These are phyloP conservation scores for Ophiostoma perfectum DNA, from an alignment of 2,329 filamentous ascomycete species.

Conservation along the genomic window DNA sequence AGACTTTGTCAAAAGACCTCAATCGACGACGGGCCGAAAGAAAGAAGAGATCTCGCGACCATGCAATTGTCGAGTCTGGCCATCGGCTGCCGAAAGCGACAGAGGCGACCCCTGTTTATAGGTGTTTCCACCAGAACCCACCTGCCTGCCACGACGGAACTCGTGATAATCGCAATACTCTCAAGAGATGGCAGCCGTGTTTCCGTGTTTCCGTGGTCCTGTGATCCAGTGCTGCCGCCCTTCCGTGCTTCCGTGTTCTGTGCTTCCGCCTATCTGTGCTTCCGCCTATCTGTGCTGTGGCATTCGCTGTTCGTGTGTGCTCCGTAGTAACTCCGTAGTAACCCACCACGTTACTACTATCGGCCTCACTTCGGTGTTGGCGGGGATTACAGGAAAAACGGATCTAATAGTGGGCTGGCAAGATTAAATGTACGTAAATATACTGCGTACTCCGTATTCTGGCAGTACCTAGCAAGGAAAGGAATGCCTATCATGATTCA, in stretches of 20 bases:
- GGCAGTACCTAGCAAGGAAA: background rate
- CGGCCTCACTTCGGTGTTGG: constrained; percentile 9
- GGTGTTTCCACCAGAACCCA: background rate
- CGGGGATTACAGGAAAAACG: constrained; percentile 7
- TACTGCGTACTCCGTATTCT: background rate
- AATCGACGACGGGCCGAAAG: background rate
- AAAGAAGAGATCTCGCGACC: background rate
- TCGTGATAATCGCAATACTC: background rate
- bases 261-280: background rate
- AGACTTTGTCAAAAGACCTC: background rate
- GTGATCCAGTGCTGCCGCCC: background rate
- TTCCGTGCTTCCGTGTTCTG: background rate
- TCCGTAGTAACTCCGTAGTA: background rate
- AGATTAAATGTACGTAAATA: background rate
- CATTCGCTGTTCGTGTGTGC: background rate
- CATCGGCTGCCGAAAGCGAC: background rate
- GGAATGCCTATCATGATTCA: constrained; percentile 4
- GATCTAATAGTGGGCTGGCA: background rate
- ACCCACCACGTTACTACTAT: background rate
- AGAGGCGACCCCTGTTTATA: background rate
- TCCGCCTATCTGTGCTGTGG: background rate
- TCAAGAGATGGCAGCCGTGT: background rate
- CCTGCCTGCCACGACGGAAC: background rate
- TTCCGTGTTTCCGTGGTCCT: background rate
- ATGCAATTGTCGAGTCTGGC: background rate